Conservation (phyloP, 2,329 filamentous ascomycete species). For the Blastomyces emzantsi region DNA sequence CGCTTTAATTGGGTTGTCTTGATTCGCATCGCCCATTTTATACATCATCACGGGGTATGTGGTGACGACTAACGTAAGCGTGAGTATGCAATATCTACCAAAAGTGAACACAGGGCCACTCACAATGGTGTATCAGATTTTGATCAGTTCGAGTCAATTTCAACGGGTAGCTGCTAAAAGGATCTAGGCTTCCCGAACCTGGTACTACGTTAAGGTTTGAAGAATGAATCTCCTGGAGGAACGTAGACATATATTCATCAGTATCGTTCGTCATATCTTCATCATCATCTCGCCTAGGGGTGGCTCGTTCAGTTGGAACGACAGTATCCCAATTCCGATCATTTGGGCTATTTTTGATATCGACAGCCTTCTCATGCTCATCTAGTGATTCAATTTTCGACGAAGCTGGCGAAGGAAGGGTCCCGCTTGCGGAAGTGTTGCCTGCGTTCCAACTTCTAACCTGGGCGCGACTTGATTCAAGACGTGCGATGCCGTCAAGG, state of each 20-base stretch:
- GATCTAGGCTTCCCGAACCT: slow-evolving; percentile 19
- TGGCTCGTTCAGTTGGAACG: neutral
- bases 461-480: slow-evolving; percentile 24
- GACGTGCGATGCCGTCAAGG: slow-evolving; percentile 26
- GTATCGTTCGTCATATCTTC: neutral
- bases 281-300: neutral
- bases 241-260: neutral
- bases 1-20: slow-evolving; percentile 25
- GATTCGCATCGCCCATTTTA: slow-evolving; percentile 23
- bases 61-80: slow-evolving; percentile 22
- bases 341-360: neutral
- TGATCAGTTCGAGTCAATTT: slow-evolving; percentile 21
- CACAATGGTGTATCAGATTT: slow-evolving; percentile 27
- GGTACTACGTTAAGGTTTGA: slow-evolving; percentile 16
- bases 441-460: slow-evolving; percentile 19
- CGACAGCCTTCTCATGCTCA: slow-evolving; percentile 7
- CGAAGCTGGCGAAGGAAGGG: neutral
- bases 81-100: slow-evolving; percentile 15
- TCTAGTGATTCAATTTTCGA: slow-evolving; percentile 11
- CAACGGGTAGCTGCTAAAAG: slow-evolving; percentile 25
- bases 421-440: neutral
- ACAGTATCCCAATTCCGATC: slow-evolving; percentile 2
- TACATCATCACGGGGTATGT: slow-evolving; percentile 31
- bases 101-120: slow-evolving; percentile 12
- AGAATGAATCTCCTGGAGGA: slow-evolving; percentile 4